phyloP scores from a whole-genome alignment of 805 yeast species.

The Lipomyces mesembrius region DNA sequence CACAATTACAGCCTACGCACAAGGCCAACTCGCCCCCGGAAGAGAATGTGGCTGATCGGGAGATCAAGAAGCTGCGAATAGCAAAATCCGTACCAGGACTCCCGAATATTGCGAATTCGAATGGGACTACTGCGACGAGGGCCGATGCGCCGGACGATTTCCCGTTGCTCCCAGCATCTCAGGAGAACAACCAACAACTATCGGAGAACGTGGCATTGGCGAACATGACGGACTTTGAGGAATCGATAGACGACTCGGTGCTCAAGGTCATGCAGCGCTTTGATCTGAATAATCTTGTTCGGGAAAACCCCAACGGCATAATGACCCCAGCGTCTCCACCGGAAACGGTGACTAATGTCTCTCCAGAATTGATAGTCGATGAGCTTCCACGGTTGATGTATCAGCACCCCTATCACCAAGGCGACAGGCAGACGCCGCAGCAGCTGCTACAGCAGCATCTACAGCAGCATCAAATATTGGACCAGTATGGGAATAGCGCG shows the following conservation, averaged over 20 bases:
- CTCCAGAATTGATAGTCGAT: slow-evolving; percentile 13
- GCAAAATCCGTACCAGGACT: neutral
- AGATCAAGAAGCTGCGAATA: slow-evolving; percentile 7
- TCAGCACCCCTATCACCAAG: neutral
- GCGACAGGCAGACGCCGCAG: neutral
- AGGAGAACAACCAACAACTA: slow-evolving; percentile 2
- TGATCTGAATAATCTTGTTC: neutral
- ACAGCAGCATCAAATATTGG: neutral
- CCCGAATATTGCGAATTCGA: neutral
- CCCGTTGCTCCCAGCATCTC: neutral
- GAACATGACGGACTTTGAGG: neutral
- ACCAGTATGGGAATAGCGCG: neutral
- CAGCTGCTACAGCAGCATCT: neutral
- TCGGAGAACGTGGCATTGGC: neutral
- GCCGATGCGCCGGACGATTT: neutral
- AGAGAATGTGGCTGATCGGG: neutral
- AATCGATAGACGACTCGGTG: slow-evolving; percentile 13
- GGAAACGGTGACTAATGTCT: slow-evolving; percentile 11
- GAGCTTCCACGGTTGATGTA: slow-evolving; percentile 16
- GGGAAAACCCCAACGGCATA: neutral
- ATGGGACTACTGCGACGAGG: neutral
- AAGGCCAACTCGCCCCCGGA: neutral
- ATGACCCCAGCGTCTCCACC: slow-evolving; percentile 6
- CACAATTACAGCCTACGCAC: neutral
- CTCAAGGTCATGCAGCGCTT: slow-evolving; percentile 16